Evolutionary conservation across 805 yeast species (phyloP).

Genomic region (Spathaspora arborariae): DNA sequence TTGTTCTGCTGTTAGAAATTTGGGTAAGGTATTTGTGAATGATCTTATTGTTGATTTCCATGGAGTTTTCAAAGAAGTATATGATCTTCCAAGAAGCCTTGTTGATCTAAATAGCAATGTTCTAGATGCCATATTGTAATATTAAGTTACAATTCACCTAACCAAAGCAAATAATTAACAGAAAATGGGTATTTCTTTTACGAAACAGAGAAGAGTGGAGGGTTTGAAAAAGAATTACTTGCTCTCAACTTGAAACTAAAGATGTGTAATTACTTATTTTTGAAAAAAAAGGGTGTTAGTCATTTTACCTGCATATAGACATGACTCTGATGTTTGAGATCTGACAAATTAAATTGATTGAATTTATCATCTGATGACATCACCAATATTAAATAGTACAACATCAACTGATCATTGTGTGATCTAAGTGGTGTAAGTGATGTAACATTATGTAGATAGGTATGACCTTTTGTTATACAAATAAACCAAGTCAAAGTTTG

Average conservation of each 20-base stretch:
- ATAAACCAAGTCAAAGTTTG: neutral
- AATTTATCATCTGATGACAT: conserved; percentile 1
- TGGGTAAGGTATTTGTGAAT: neutral
- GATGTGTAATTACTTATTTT: neutral
- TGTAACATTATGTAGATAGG: too few relatives aligned
- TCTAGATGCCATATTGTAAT: neutral
- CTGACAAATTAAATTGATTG: neutral
- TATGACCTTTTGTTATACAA: too few relatives aligned
- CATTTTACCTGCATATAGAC: neutral
- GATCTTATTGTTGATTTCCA: neutral
- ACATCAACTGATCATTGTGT: too few relatives aligned
- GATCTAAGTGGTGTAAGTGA: too few relatives aligned
- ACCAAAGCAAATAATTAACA: too few relatives aligned
- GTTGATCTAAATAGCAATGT: neutral
- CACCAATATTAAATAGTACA: neutral
- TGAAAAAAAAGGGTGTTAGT: neutral
- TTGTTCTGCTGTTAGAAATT: conserved; percentile 28
- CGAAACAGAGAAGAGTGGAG: neutral
- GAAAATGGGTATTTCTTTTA: too few relatives aligned
- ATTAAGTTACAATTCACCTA: neutral
- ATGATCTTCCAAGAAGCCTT: neutral
- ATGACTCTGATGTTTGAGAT: neutral
- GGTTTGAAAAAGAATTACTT: neutral
- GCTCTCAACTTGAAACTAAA: neutral
- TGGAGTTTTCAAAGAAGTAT: neutral